phyloP scores from a whole-genome alignment of 1,284 basidiomycete species.

The Stygiomarasmius scandens region DNA sequence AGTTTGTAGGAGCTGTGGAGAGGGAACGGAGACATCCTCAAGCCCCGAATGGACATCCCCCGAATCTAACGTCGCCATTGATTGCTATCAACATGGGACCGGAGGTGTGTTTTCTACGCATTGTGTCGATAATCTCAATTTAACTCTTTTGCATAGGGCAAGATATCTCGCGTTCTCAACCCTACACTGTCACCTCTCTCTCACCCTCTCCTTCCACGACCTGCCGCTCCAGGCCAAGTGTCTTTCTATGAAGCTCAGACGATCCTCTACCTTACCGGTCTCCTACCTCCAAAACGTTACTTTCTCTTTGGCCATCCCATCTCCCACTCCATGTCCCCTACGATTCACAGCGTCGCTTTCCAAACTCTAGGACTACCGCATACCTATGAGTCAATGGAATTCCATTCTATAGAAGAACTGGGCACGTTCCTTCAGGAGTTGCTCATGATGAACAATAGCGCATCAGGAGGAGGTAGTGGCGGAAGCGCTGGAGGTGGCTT shows the following conservation, averaged over 20 bases:
- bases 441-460: not conserved
- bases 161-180: conserved; percentile 89
- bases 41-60: no score
- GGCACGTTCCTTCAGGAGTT: not conserved
- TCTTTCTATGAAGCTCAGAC: not conserved
- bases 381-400: conserved; percentile 30
- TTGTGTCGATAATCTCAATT: not conserved
- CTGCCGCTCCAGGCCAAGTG: conserved; percentile 74
- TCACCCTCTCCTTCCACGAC: conserved; percentile 80
- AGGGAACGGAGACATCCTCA: conserved; percentile 30
- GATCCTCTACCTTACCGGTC: conserved; percentile 31
- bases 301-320: conserved; percentile 40
- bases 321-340: conserved; percentile 36
- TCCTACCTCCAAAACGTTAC: conserved; percentile 30
- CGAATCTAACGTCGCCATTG: conserved; percentile 40
- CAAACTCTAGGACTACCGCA: conserved; percentile 78
- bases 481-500: conserved; percentile 21
- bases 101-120: conserved; percentile 1
- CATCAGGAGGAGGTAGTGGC: not conserved
- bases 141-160: conserved; percentile 51
- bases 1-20: conserved; percentile 62
- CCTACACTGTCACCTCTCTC: conserved; percentile 87
- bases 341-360: conserved; percentile 64
- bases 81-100: conserved; percentile 93
- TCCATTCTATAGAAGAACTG: conserved; percentile 16